Evolutionary conservation across 345 rosid genomes (phyloP).

Genomic region (Noccaea bulbosa): DNA sequence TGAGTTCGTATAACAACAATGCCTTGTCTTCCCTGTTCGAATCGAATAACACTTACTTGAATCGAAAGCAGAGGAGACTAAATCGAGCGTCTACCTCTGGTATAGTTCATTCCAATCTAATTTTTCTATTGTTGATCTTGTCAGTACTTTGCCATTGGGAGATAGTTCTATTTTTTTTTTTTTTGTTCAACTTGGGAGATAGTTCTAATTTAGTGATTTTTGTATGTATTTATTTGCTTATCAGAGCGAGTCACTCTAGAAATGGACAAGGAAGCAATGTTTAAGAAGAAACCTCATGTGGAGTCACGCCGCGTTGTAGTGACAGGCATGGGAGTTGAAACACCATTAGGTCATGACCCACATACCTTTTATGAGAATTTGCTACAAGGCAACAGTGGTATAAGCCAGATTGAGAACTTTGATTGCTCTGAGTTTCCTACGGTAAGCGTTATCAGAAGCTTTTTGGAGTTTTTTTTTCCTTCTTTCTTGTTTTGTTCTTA

Average conservation of each 20-base stretch:
- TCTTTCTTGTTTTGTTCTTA: not conserved
- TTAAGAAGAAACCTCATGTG: conserved; percentile 59
- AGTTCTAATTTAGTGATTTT: conserved; percentile 9
- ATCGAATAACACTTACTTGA: conserved; percentile 43
- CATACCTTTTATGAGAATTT: conserved; percentile 77
- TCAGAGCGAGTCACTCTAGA: conserved; percentile 39
- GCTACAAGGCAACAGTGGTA: conserved; percentile 85
- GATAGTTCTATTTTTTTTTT: too few species aligned
- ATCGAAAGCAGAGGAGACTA: conserved; percentile 52
- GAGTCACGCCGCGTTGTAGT: conserved; percentile 87
- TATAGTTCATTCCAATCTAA: conserved; percentile 26
- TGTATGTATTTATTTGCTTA: not conserved
- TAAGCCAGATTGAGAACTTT: conserved; percentile 79
- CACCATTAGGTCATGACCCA: conserved; percentile 83
- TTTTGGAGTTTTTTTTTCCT: not conserved
- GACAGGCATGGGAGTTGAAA: conserved; percentile 90
- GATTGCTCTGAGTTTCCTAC: conserved; percentile 86
- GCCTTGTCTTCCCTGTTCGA: conserved; percentile 56
- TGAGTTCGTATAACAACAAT: conserved; percentile 26
- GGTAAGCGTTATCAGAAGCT: conserved; percentile 47
- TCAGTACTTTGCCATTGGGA: not conserved
- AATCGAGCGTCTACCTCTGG: conserved; percentile 52
- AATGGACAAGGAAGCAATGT: conserved; percentile 57
- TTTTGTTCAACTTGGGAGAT: too few species aligned
- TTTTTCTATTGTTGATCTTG: not conserved